These are phyloP conservation scores for Komagataella kurtzmanii DNA, from an alignment of 805 yeast genomes.

Conservation along the genomic window DNA sequence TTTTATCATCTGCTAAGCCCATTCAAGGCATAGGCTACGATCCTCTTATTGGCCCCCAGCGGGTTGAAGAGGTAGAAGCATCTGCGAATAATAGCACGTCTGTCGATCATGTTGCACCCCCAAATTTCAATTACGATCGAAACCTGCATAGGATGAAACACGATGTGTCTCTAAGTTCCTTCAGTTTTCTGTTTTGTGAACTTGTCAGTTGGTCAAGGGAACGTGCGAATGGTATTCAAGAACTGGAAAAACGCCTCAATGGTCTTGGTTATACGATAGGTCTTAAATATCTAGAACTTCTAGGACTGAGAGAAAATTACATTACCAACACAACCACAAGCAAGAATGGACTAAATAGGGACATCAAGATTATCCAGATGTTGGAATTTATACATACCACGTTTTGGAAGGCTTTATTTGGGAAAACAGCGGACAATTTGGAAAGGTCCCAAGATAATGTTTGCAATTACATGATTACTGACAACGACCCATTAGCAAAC, in stretches of 20 bases:
- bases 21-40: conserved; percentile 19
- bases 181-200: conserved; percentile 60
- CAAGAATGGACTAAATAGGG: conserved; percentile 53
- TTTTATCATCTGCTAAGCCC: neutral
- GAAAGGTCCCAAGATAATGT: conserved; percentile 37
- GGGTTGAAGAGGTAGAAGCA: conserved; percentile 15
- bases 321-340: conserved; percentile 21
- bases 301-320: conserved; percentile 50
- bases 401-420: conserved; percentile 66
- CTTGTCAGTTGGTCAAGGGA: conserved; percentile 52
- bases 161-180: conserved; percentile 53
- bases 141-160: conserved; percentile 51
- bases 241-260: conserved; percentile 45
- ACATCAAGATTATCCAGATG: conserved; percentile 56
- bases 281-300: conserved; percentile 52
- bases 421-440: conserved; percentile 45
- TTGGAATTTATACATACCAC: conserved; percentile 63
- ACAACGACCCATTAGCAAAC: conserved; percentile 58
- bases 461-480: conserved; percentile 68
- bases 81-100: conserved; percentile 13
- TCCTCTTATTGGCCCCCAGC: conserved; percentile 26
- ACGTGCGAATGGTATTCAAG: conserved; percentile 53
- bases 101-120: conserved; percentile 15
- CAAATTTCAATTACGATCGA: conserved; percentile 43
- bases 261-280: conserved; percentile 73